These are phyloP conservation scores for Knufia petricola DNA, from an alignment of 2,329 filamentous ascomycete genomes.

Conservation along the genomic window DNA sequence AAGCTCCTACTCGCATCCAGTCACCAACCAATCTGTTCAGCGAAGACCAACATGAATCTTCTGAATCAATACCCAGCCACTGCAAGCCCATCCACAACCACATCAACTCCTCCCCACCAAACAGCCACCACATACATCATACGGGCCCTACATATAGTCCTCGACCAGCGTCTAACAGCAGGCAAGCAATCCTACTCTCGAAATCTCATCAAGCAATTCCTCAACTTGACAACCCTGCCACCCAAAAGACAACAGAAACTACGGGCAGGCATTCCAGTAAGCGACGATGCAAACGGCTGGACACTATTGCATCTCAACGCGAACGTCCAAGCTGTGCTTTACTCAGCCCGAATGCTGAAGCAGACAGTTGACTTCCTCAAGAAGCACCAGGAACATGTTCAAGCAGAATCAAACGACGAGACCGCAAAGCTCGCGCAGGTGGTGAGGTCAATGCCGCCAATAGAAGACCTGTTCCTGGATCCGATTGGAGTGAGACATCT, in stretches of 20 bases:
- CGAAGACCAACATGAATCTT: background rate
- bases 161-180: background rate
- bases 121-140: background rate
- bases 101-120: no score
- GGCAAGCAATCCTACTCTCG: background rate
- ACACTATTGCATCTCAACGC: conserved; percentile 48
- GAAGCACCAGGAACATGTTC: background rate
- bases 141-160: background rate
- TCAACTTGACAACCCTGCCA: background rate
- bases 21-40: background rate
- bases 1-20: background rate
- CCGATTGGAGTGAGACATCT: background rate
- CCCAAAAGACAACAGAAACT: background rate
- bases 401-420: background rate
- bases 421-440: background rate
- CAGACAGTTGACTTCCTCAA: conserved; percentile 27
- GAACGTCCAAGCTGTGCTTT: conserved; percentile 50
- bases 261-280: background rate
- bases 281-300: background rate
- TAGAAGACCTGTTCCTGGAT: conserved; percentile 17
- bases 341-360: conserved; percentile 53
- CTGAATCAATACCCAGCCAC: background rate
- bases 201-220: background rate
- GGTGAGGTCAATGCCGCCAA: conserved; percentile 12
- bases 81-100: background rate